phyloP scores from a whole-genome alignment of 495 filamentous ascomycete genomes.

The Glutinoglossum americanum region DNA sequence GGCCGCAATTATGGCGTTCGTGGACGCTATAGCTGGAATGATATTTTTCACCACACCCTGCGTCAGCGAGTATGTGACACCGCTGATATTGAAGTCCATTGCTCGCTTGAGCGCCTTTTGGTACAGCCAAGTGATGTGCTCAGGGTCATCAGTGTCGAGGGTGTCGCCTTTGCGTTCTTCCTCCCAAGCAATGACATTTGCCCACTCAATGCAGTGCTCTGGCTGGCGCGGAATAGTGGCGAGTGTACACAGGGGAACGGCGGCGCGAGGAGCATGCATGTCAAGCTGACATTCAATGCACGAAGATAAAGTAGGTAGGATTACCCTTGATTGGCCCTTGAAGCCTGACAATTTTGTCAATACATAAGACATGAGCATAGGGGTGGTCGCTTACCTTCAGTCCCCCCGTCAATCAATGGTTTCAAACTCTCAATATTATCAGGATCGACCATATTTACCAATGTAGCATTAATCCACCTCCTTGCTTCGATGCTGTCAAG shows the following conservation, averaged over 20 bases:
- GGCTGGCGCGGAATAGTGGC: slow-evolving; percentile 94
- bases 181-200: slow-evolving; percentile 72
- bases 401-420: slow-evolving; percentile 89
- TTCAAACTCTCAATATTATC: slow-evolving; percentile 65
- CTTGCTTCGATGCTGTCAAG: slow-evolving; percentile 93
- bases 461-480: slow-evolving; percentile 91
- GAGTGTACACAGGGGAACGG: slow-evolving; percentile 90
- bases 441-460: slow-evolving; percentile 72
- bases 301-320: slow-evolving; percentile 74
- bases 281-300: slow-evolving; percentile 98
- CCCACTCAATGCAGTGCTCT: slow-evolving; percentile 98
- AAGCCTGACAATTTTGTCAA: slow-evolving; percentile 34
- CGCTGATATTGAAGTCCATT: slow-evolving; percentile 71
- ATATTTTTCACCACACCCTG: slow-evolving; percentile 99
- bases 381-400: slow-evolving; percentile 39
- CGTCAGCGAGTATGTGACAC: slow-evolving; percentile 89
- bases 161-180: slow-evolving; percentile 30
- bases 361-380: neutral
- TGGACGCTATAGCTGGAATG: slow-evolving; percentile 94
- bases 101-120: slow-evolving; percentile 63
- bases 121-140: slow-evolving; percentile 94
- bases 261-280: slow-evolving; percentile 85
- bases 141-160: slow-evolving; percentile 89
- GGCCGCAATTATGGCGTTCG: slow-evolving; percentile 90
- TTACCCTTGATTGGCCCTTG: slow-evolving; percentile 89